Base-by-base conservation (phyloP, 140 eudicot species). In the Stevia rebaudiana region DNA sequence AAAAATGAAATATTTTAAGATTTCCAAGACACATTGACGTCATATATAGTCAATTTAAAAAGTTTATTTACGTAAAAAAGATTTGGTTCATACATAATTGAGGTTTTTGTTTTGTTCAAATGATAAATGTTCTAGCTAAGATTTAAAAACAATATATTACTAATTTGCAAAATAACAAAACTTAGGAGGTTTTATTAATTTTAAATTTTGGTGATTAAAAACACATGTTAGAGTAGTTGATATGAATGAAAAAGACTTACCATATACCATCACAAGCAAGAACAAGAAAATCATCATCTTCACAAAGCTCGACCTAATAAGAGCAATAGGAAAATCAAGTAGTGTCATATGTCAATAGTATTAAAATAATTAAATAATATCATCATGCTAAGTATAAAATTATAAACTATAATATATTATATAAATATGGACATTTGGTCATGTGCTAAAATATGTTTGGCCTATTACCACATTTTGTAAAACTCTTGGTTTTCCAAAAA, bases 211-310 rank as follows among this genome's bases (percentile, higher is more conserved):
- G 40, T 2, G 23, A 46, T 8, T 1, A 3, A 48, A 3, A 48
- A 36, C 13, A 13, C 50, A 40, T 53, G 16, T 46, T 46, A 46
- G 55, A 19, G 18, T 49, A 9, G 18, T 49, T 19, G 6, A 18
- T 22, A 8, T 48, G 65, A 64, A 39, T 44, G 67, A 28, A 61
- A 23, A 23, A 55, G 54, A 71, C 89, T 76, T 80, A 84, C 98
- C 98, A 91, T 53, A 91, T 87, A 40, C 98, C 98, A 68, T 91
- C 98, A 83, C 96, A 91, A 64, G 98, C 98, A 57, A 91, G 72
- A 65, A 84, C 88, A 44, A 91, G 69, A 77, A 91, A 91, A 43
- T 91, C 98, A 76, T 91, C 98, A 56, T 87, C 89, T 57, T 81
- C 87, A 21, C 79, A 72, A 69, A 91, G 96, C 76, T 84, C 84